These are phyloP conservation scores for Colletotrichum salicis DNA, from an alignment of 2,329 filamentous ascomycete species.

Conservation along the genomic window DNA sequence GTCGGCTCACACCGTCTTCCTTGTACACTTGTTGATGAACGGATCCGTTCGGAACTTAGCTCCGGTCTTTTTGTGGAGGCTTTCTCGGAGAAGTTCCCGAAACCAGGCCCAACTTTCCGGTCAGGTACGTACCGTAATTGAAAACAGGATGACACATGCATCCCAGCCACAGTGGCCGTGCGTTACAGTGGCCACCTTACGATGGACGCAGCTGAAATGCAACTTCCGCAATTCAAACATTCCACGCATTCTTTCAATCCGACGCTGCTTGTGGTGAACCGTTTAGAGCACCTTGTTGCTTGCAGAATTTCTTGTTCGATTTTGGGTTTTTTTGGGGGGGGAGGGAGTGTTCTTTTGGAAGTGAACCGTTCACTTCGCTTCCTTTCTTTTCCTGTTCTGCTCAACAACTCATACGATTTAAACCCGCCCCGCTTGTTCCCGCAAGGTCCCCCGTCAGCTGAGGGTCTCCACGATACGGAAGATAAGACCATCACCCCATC, in stretches of 20 bases:
- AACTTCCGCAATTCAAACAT: conserved; percentile 5
- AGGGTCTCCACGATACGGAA: conserved; percentile 16
- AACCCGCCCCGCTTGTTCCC: conserved; percentile 7
- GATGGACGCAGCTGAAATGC: conserved; percentile 14
- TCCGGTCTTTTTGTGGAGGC: not conserved
- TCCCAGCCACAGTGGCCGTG: conserved; percentile 15
- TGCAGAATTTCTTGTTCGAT: not conserved
- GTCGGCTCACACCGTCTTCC: not conserved
- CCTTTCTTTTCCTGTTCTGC: not conserved
- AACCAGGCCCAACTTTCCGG: not conserved
- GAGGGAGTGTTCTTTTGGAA: not conserved
- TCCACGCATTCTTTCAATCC: conserved; percentile 1
- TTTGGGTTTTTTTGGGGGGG: not conserved
- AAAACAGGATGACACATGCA: conserved; percentile 8
- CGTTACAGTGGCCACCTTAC: conserved; percentile 15
- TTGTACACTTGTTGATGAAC: not conserved
- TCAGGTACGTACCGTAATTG: not conserved
- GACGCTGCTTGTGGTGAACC: not conserved
- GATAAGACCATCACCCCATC: conserved; percentile 4
- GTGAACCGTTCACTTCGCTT: not conserved
- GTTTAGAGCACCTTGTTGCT: not conserved
- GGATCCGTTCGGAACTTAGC: not conserved
- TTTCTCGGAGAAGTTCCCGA: not conserved
- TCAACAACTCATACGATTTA: not conserved
- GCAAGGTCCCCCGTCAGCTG: conserved; percentile 1